A percentile compares a stretch with the other conserved stretches of the same genome.
Evolutionary conservation across 495 filamentous ascomycete species (phyloP).

Genomic region (Aspergillus funiculosus): DNA sequence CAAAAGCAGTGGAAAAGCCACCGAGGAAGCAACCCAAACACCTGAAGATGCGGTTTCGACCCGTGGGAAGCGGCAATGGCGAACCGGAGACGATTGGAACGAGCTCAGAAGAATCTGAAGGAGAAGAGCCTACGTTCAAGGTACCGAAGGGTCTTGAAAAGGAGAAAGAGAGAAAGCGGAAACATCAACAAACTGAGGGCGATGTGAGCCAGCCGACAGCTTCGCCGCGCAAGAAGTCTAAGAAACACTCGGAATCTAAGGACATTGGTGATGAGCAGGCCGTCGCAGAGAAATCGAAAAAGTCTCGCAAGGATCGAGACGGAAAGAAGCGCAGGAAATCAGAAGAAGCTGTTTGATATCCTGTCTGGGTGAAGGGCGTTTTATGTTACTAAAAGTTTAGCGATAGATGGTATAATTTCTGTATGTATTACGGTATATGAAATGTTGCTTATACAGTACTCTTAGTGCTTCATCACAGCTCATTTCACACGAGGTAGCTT

Average conservation of each 20-base stretch:
- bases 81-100: constrained; percentile 45
- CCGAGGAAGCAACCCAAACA: constrained; percentile 52
- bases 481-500: too few relatives aligned
- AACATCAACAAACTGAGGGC: constrained; percentile 36
- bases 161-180: constrained; percentile 39
- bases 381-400: constrained; percentile 9
- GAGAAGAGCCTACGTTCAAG: constrained; percentile 37
- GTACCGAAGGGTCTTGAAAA: constrained; percentile 20
- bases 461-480: too few relatives aligned
- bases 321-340: constrained; percentile 44
- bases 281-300: constrained; percentile 34
- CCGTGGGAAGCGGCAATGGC: constrained; percentile 44
- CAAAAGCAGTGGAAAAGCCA: constrained; percentile 37
- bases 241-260: constrained; percentile 33
- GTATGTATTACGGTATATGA: constrained; percentile 12
- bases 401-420: constrained; percentile 10
- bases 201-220: constrained; percentile 26
- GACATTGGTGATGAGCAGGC: constrained; percentile 18
- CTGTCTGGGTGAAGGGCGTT: not conserved
- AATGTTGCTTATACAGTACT: too few relatives aligned
- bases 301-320: constrained; percentile 37
- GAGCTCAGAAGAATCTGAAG: constrained; percentile 45
- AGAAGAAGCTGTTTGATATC: constrained; percentile 25
- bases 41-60: constrained; percentile 55
- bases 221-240: constrained; percentile 41